Percentiles rank a stretch among this genome's conserved stretches.
These are phyloP conservation scores for Cercophora scortea DNA, from an alignment of 495 filamentous ascomycete genomes.

Conservation along the genomic window DNA sequence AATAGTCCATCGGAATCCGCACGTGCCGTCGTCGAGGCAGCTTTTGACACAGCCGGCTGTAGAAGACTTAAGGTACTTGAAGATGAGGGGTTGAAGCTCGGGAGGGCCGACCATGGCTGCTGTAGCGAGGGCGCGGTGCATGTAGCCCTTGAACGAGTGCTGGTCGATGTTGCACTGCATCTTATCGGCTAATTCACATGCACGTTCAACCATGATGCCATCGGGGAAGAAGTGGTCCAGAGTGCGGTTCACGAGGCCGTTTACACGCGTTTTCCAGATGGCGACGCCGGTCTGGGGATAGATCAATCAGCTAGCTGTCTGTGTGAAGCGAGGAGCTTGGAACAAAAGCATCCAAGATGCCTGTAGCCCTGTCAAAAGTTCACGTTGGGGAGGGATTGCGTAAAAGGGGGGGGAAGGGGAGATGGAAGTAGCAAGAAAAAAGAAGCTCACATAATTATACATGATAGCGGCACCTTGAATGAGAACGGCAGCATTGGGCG, in stretches of 20 bases:
- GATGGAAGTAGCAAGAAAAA: background rate
- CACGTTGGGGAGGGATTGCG: no score
- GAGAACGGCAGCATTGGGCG: conserved; percentile 63
- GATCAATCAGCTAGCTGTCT: background rate
- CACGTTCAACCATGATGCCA: conserved; percentile 53
- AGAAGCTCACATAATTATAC: conserved; percentile 48
- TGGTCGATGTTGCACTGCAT: conserved; percentile 63
- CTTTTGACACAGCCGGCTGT: conserved; percentile 57
- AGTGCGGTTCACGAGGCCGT: conserved; percentile 45
- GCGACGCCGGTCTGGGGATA: conserved; percentile 36
- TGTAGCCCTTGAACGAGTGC: conserved; percentile 82
- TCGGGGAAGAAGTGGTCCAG: conserved; percentile 48
- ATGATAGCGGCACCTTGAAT: conserved; percentile 63
- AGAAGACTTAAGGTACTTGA: conserved; percentile 49
- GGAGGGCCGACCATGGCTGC: conserved; percentile 65
- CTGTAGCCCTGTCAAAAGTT: no score
- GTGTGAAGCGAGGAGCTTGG: no score
- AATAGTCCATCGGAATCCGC: conserved; percentile 56
- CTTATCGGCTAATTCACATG: conserved; percentile 49
- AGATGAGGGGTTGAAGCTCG: conserved; percentile 51
- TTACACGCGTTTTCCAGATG: conserved; percentile 45
- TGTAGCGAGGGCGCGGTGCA: conserved; percentile 68
- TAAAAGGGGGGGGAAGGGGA: background rate
- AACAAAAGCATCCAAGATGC: no score
- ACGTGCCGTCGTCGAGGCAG: conserved; percentile 56